phyloP scores from a whole-genome alignment of 805 yeast species.

The Ogataea parapolymorpha region DNA sequence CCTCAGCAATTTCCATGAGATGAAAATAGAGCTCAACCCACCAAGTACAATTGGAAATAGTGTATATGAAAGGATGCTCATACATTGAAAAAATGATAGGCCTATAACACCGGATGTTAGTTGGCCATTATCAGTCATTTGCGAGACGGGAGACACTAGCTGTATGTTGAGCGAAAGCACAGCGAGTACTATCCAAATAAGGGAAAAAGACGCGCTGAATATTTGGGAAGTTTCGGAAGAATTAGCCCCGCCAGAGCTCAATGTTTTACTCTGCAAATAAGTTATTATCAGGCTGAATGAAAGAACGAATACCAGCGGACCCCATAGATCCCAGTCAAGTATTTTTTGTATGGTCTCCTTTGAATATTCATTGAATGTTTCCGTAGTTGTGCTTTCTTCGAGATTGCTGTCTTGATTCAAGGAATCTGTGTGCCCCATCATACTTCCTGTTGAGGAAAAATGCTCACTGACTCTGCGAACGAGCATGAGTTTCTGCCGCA shows the following conservation, averaged over 20 bases:
- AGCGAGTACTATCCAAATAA: constrained; percentile 49
- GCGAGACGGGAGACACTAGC: constrained; percentile 46
- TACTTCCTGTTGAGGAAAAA: constrained; percentile 13
- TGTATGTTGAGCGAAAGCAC: constrained; percentile 52
- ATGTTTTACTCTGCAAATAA: constrained; percentile 34
- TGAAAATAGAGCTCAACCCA: constrained; percentile 41
- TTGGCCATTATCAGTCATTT: constrained; percentile 26
- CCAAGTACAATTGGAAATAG: constrained; percentile 53
- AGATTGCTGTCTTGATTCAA: too few relatives aligned
- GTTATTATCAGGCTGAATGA: constrained; percentile 48
- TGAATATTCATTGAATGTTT: constrained; percentile 28
- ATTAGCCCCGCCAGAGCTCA: constrained; percentile 26
- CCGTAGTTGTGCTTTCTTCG: too few relatives aligned
- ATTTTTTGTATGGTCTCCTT: constrained; percentile 34
- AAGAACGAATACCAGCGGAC: constrained; percentile 52
- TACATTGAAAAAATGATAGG: constrained; percentile 52
- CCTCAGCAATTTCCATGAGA: constrained; percentile 42
- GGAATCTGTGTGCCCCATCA: too few relatives aligned
- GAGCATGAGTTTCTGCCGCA: constrained; percentile 28
- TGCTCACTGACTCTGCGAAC: constrained; percentile 30
- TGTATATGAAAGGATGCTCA: constrained; percentile 54
- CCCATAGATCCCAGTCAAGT: constrained; percentile 64
- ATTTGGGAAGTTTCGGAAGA: constrained; percentile 40
- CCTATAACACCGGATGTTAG: constrained; percentile 34
- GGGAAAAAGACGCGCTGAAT: constrained; percentile 51